Base-by-base conservation (phyloP, 2,329 filamentous ascomycete species). In the Aspergillus sp. region DNA sequence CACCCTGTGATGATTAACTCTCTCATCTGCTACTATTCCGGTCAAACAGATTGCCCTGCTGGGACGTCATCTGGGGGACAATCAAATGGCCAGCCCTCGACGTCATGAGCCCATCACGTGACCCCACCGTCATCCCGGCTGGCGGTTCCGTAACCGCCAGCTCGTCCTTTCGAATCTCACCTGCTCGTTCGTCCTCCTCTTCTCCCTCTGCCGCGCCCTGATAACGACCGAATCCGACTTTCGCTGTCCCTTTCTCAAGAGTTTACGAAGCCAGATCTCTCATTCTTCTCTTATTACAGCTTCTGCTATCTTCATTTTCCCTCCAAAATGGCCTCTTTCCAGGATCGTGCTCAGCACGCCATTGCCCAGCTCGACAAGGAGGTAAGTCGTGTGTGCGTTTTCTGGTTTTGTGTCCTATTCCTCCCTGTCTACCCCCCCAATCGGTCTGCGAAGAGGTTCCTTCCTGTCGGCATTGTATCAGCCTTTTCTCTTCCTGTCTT, bases 341-440 rank as follows among this genome's bases (percentile, higher is more conserved):
- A 87, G 76, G 85, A 87, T 70, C 82, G 82, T 76, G 84, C 84
- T 69, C 84, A 87, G 78, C 82, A 87, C 76, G 82, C 86, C 68
- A 83, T 89, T 69, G 84, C 84, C 69, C 85, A 88, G 80, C 85
- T 89, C 73, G 87, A 89, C 81, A 89, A 89, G 79, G 85, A 87
- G 83, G 85, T 88, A 75, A 69, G 82, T 66, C 63, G 62, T 66
- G 62, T 60, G 67, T 63, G 63, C 68, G 65, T 67, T 62, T 69
- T 56, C 54, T 64, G 60, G 65, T 63, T 64, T 17, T 50, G 43
- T 49, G 55, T 49, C 51, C 61, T 53, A 63, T 63, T 49, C 43
- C 4, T 36, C 32, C 32, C 32, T 36, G 32, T 36, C 17, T 1
- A 8, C 6, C 45, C 30, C 56, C 30, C 36, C 30, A 41, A 19